Percentiles rank a stretch among this genome's conserved stretches.
Conservation (phyloP, 2,329 filamentous ascomycete species). For the Colletotrichum lindemuthianum region DNA sequence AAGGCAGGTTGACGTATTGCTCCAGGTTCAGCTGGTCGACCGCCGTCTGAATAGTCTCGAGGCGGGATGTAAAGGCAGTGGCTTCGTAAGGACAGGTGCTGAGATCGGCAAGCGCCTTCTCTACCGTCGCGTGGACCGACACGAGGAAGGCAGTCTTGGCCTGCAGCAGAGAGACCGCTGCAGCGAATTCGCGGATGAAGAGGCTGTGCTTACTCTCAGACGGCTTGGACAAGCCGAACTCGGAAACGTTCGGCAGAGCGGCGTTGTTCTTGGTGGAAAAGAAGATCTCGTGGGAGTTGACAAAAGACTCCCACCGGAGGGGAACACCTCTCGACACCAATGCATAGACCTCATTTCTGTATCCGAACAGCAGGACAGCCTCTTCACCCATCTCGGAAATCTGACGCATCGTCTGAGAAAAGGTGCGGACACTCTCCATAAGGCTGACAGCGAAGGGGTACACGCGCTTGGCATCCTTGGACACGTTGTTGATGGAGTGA, state of each 20-base stretch:
- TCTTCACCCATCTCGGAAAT: slow-evolving; percentile 90
- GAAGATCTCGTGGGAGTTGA: slow-evolving; percentile 92
- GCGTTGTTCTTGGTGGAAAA: slow-evolving; percentile 63
- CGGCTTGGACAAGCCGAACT: slow-evolving; percentile 60
- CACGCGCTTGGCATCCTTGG: slow-evolving; percentile 98
- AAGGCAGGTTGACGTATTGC: slow-evolving; percentile 91
- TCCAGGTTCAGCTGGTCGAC: slow-evolving; percentile 97
- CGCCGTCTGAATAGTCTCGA: slow-evolving; percentile 88
- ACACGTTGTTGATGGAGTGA: slow-evolving; percentile 92
- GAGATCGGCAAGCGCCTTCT: slow-evolving; percentile 85
- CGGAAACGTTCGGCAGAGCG: slow-evolving; percentile 48
- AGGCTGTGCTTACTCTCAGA: slow-evolving; percentile 94
- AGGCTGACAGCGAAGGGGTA: slow-evolving; percentile 98
- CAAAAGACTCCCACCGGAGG: slow-evolving; percentile 96
- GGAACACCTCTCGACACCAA: slow-evolving; percentile 89
- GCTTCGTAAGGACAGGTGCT: slow-evolving; percentile 85
- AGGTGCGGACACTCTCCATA: slow-evolving; percentile 98
- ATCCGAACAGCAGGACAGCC: slow-evolving; percentile 86
- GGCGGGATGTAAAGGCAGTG: slow-evolving; percentile 79
- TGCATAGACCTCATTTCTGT: slow-evolving; percentile 88
- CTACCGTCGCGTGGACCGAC: slow-evolving; percentile 81
- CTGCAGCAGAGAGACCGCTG: slow-evolving; percentile 87
- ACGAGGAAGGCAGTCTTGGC: slow-evolving; percentile 83
- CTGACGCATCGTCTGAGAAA: slow-evolving; percentile 85
- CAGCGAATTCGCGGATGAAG: slow-evolving; percentile 93